Conservation (phyloP, 257 asterid species). For the Primulina huaijiensis region DNA sequence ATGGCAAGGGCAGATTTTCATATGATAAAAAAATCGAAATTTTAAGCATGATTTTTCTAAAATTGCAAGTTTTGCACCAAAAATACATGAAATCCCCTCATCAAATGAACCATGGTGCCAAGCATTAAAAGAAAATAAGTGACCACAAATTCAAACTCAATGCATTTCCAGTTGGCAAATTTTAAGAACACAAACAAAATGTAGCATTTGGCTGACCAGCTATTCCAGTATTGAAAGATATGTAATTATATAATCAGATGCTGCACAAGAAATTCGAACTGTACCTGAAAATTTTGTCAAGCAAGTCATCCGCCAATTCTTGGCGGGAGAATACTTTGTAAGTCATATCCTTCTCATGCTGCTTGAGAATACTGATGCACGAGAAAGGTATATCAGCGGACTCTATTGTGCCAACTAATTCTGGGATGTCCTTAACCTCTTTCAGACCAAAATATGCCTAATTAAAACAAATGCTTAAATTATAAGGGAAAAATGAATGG, state of each 20-base stretch:
- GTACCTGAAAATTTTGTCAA: slow-evolving; percentile 80
- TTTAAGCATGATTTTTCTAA: neutral
- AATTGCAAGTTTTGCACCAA: neutral
- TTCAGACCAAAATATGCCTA: slow-evolving; percentile 75
- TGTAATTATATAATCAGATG: neutral
- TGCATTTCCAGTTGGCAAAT: neutral
- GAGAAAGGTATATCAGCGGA: slow-evolving; percentile 72
- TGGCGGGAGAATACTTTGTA: slow-evolving; percentile 89
- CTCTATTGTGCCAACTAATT: slow-evolving; percentile 82
- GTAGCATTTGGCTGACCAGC: slow-evolving; percentile 1
- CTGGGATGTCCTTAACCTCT: slow-evolving; percentile 68
- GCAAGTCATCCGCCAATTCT: slow-evolving; percentile 56
- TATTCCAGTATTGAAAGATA: slow-evolving; percentile 6
- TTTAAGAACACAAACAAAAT: neutral
- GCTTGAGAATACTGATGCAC: slow-evolving; percentile 68
- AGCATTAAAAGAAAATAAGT: neutral
- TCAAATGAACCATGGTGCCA: neutral
- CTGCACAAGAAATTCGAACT: neutral
- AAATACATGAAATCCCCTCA: neutral
- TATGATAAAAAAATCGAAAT: too few relatives aligned
- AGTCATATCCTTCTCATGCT: slow-evolving; percentile 65
- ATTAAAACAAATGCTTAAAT: slow-evolving; percentile 28
- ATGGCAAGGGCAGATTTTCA: neutral
- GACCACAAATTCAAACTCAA: too few relatives aligned
- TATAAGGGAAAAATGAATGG: slow-evolving; percentile 3